Evolutionary conservation across 2,329 filamentous ascomycete species (phyloP).

Genomic region (Endoconidiophora polonica): DNA sequence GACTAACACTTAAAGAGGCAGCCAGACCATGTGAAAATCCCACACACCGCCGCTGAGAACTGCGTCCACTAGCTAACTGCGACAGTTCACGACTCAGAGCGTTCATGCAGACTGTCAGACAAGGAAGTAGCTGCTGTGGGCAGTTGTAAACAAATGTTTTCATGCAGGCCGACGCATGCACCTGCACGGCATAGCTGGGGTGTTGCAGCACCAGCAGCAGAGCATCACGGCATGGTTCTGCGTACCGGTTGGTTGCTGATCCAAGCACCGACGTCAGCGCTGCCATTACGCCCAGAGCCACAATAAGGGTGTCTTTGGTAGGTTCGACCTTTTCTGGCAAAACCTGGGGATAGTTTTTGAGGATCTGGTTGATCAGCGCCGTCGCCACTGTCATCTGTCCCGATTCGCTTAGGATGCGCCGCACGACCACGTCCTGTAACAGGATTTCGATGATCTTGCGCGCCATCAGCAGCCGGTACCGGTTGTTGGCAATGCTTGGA

Average conservation of each 20-base stretch:
- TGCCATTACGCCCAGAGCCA: slow-evolving; percentile 60
- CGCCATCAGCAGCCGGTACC: slow-evolving; percentile 72
- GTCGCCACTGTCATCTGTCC: slow-evolving; percentile 73
- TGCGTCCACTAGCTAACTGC: slow-evolving; percentile 55
- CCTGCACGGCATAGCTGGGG: slow-evolving; percentile 88
- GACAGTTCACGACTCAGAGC: slow-evolving; percentile 76
- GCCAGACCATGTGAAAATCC: slow-evolving; percentile 87
- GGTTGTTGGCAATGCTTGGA: slow-evolving; percentile 59
- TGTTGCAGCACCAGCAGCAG: slow-evolving; percentile 83
- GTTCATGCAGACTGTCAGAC: slow-evolving; percentile 92
- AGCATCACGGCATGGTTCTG: slow-evolving; percentile 71
- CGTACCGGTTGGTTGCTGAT: slow-evolving; percentile 62
- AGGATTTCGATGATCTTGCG: slow-evolving; percentile 72
- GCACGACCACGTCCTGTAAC: slow-evolving; percentile 68
- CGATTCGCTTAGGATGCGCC: slow-evolving; percentile 70
- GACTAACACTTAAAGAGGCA: slow-evolving; percentile 77
- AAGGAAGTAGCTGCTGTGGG: slow-evolving; percentile 78
- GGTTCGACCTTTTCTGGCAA: slow-evolving; percentile 78
- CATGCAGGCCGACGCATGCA: slow-evolving; percentile 72
- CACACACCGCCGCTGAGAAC: slow-evolving; percentile 67
- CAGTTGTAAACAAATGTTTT: slow-evolving; percentile 79
- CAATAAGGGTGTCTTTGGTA: slow-evolving; percentile 68
- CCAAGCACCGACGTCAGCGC: slow-evolving; percentile 66
- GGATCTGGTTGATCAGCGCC: slow-evolving; percentile 65
- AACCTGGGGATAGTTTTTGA: slow-evolving; percentile 89